A percentile compares a stretch with the other conserved stretches of the same genome.
phyloP scores from a whole-genome alignment of 768 basidiomycete species.

The Hydnomerulius pinastri region DNA sequence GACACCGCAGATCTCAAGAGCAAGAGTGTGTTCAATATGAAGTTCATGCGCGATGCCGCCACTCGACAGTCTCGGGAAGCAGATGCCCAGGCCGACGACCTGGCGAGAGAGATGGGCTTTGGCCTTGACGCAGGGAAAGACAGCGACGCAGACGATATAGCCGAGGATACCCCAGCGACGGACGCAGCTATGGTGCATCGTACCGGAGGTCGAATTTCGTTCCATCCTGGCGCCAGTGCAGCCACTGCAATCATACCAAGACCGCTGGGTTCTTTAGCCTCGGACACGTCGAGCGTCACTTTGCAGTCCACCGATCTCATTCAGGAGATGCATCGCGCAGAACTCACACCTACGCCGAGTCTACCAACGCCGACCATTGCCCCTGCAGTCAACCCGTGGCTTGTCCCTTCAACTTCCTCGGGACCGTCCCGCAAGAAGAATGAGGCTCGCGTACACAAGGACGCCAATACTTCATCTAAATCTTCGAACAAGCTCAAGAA shows the following conservation, averaged over 20 bases:
- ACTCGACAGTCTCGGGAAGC: slow-evolving; percentile 59
- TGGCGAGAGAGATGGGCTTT: slow-evolving; percentile 66
- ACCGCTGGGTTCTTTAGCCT: slow-evolving; percentile 36
- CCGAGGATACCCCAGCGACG: slow-evolving; percentile 31
- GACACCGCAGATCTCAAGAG: slow-evolving; percentile 34
- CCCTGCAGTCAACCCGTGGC: slow-evolving; percentile 76
- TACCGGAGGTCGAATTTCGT: slow-evolving; percentile 67
- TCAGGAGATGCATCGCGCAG: slow-evolving; percentile 29
- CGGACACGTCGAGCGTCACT: slow-evolving; percentile 70
- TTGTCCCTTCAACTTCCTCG: slow-evolving; percentile 42
- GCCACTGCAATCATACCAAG: slow-evolving; percentile 2
- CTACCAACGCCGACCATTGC: slow-evolving; percentile 13
- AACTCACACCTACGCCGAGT: slow-evolving; percentile 11
- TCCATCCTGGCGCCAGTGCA: slow-evolving; percentile 49
- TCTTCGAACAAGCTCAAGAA: slow-evolving; percentile 79
- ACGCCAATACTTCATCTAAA: slow-evolving; percentile 59
- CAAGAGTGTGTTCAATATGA: slow-evolving; percentile 90
- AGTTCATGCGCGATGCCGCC: slow-evolving; percentile 96
- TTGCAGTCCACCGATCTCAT: slow-evolving; percentile 59
- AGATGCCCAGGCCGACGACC: slow-evolving; percentile 68
- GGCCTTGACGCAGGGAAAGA: slow-evolving; percentile 35
- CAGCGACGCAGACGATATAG: slow-evolving; percentile 29
- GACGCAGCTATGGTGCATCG: slow-evolving; percentile 47
- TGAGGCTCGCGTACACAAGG: slow-evolving; percentile 69
- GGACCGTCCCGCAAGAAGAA: slow-evolving; percentile 72